phyloP scores from a whole-genome alignment of 2,329 filamentous ascomycete species.

The Alternaria atra region DNA sequence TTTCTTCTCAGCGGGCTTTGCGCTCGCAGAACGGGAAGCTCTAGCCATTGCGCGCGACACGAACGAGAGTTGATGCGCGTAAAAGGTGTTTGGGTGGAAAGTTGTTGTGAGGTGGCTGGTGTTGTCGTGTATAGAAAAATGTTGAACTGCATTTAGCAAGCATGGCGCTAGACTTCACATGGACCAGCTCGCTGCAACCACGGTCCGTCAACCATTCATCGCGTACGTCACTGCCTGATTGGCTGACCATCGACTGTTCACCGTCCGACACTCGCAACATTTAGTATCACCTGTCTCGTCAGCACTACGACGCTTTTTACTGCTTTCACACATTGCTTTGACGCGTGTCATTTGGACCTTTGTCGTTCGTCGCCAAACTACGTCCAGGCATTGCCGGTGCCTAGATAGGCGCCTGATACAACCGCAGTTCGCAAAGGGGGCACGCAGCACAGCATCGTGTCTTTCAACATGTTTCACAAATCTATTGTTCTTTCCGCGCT shows the following conservation, averaged over 20 bases:
- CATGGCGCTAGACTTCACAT: slow-evolving; percentile 16
- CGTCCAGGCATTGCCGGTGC: slow-evolving; percentile 19
- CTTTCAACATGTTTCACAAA: slow-evolving; percentile 29
- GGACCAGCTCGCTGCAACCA: slow-evolving; percentile 14
- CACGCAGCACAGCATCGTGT: slow-evolving; percentile 3
- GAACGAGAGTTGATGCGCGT: slow-evolving; percentile 25
- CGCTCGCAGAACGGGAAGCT: slow-evolving; percentile 41
- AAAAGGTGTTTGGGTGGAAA: slow-evolving; percentile 18
- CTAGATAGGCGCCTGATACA: slow-evolving; percentile 29
- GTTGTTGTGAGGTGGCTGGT: slow-evolving; percentile 32
- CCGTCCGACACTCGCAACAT: slow-evolving; percentile 13
- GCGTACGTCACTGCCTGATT: slow-evolving; percentile 27
- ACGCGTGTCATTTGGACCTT: neutral
- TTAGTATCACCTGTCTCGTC: slow-evolving; percentile 2
- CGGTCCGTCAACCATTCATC: slow-evolving; percentile 20
- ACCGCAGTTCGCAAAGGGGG: neutral
- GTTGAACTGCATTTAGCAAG: slow-evolving; percentile 24
- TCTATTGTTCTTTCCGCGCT: slow-evolving; percentile 24
- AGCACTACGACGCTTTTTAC: neutral
- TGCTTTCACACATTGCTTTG: neutral
- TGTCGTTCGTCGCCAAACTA: slow-evolving; percentile 10
- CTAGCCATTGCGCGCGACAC: slow-evolving; percentile 40
- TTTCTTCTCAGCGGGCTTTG: slow-evolving; percentile 38
- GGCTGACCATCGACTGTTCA: slow-evolving; percentile 13
- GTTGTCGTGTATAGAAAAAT: slow-evolving; percentile 40